Conservation (phyloP, 257 asterid genomes). For the Scutellaria galericulata region DNA sequence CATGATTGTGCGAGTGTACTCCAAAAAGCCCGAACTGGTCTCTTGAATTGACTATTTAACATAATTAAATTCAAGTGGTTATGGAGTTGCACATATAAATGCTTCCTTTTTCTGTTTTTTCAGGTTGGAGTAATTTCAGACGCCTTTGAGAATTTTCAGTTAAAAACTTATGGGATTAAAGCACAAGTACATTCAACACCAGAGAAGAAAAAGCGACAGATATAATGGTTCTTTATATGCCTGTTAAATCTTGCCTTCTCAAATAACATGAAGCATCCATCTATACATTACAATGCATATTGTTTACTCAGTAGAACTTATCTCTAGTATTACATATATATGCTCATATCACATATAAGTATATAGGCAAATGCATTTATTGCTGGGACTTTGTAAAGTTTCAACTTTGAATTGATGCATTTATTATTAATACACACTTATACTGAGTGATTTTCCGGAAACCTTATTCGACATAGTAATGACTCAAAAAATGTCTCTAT, state of each 20-base stretch:
- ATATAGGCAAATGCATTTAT: constrained; percentile 18
- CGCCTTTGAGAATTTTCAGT: constrained; percentile 93
- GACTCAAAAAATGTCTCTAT: not conserved
- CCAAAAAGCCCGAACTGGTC: constrained; percentile 92
- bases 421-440: not conserved
- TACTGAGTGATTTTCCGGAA: not conserved
- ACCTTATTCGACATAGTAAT: not conserved
- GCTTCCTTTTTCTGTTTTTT: constrained; percentile 27
- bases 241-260: constrained; percentile 21
- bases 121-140: constrained; percentile 80
- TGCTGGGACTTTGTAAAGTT: constrained; percentile 1
- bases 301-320: not conserved
- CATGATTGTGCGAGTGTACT: constrained; percentile 92
- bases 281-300: not conserved
- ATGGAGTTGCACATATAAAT: constrained; percentile 8
- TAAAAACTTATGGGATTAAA: constrained; percentile 79
- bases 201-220: constrained; percentile 70
- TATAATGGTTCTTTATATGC: constrained; percentile 32
- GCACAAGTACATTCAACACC: constrained; percentile 83
- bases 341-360: not conserved
- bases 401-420: constrained; percentile 13
- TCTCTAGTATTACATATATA: not conserved
- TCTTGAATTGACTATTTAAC: constrained; percentile 34
- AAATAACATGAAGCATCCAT: constrained; percentile 22
- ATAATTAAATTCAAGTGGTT: not conserved